Conservation (phyloP, 139 green algal species). For the Chlorella sp. region DNA sequence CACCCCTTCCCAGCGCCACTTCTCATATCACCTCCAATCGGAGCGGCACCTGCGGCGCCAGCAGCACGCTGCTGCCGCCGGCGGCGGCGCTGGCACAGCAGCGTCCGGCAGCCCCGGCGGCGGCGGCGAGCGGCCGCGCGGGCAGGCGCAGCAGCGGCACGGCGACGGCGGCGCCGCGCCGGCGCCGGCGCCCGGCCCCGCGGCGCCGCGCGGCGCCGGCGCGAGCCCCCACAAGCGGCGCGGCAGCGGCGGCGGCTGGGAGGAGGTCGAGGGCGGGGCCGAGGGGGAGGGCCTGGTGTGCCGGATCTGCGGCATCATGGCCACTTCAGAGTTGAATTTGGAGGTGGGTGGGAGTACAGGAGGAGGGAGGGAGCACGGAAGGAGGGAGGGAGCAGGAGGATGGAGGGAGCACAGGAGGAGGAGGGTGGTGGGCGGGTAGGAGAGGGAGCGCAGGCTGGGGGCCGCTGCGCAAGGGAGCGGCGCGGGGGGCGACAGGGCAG, state of each 20-base stretch:
- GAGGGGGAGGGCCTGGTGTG: constrained; percentile 34
- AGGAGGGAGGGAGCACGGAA: neutral
- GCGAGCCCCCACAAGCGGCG: neutral
- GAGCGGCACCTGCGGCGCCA: too few species aligned
- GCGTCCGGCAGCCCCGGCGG: constrained; percentile 15
- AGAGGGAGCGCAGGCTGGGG: too few species aligned
- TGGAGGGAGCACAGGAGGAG: too few species aligned
- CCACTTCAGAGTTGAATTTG: constrained; percentile 54
- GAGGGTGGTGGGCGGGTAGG: too few species aligned
- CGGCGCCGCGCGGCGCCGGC: too few species aligned
- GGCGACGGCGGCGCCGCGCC: neutral
- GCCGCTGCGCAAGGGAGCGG: too few species aligned
- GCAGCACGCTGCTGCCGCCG: constrained; percentile 9
- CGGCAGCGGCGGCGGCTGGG: neutral
- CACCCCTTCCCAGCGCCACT: constrained; percentile 29
- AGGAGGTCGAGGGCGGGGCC: neutral
- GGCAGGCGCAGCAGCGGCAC: constrained; percentile 11
- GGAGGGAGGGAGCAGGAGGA: too few species aligned
- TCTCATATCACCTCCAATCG: constrained; percentile 36
- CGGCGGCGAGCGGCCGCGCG: neutral
- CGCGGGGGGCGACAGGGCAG: neutral
- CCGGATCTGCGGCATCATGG: constrained; percentile 54
- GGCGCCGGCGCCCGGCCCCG: neutral
- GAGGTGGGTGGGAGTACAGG: constrained; percentile 21
- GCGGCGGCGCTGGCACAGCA: constrained; percentile 9